Evolutionary conservation across 2,329 filamentous ascomycete species (phyloP), one percentile per base, ranked within the genome.

Genomic region (Ophiostoma australiae): DNA sequence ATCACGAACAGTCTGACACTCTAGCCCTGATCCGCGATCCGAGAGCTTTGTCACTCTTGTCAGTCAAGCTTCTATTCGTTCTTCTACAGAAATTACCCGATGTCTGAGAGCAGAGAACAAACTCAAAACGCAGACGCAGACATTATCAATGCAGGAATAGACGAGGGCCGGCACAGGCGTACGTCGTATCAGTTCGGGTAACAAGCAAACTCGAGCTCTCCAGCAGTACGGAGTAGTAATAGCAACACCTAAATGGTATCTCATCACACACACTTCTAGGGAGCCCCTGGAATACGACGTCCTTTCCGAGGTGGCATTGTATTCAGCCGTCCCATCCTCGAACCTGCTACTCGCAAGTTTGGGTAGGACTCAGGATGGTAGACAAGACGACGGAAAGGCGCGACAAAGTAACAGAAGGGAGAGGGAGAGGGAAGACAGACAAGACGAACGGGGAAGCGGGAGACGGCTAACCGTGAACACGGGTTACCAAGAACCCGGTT

Each of bases 281-380:
- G 15, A n/a, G 52, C 52, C 52, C 52, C 52, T 58, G 23, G 52
- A 58, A 58, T 58, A 58, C 52, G 52, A 58, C 52, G 23, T 27
- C n/a, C 52, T 58, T 23, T 13, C n/a, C 52, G 52, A 58, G n/a
- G 52, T 58, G 52, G 52, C 52, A 58, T 58, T 58, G 52, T 13
- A 17, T 17, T 58, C 10, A 3, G 15, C 52, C 52, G n/a, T 58
- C 52, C 52, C 23, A 58, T 11, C 44, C 15, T 44, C 41, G 41
- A 39, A 17, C 15, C 44, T 48, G 44, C 17, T 48, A 48, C 20
- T 48, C 20, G 17, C 44, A 48, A 48, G 44, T 48, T n/a, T 48
- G 44, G 44, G 44, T n/a, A 17, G n/a, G 44, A 4, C 44, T 17
- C 52, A 27, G 44, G 44, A 48, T 27, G 52, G 8, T 4, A 23